Percentiles rank a stretch among this genome's conserved stretches.
Conservation (phyloP, 2,329 filamentous ascomycete species). For the Pseudocercospora macadamiae region DNA sequence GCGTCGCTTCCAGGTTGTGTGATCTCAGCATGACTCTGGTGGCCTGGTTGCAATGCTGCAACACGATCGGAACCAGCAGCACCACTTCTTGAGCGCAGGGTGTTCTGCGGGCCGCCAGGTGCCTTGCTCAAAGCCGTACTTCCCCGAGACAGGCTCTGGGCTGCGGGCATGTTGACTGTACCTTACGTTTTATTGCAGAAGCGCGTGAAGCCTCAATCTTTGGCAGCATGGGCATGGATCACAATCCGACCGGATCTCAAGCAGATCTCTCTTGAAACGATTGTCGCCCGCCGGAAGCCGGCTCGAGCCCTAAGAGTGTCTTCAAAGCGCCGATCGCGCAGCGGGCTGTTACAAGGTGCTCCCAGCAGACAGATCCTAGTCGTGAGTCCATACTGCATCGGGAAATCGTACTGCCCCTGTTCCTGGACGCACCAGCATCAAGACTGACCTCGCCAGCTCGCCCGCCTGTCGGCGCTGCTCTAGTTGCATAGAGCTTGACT, state of each 20-base stretch:
- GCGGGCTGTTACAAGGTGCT: not conserved
- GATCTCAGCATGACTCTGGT: conserved; percentile 4
- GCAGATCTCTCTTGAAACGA: not conserved
- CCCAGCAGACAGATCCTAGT: not conserved
- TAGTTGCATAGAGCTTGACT: conserved; percentile 8
- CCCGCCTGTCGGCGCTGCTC: not conserved
- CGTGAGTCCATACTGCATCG: conserved; percentile 1
- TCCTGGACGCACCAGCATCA: not conserved
- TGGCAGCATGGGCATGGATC: no score
- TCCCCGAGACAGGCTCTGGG: conserved; percentile 15
- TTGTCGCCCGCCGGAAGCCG: not conserved
- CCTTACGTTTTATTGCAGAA: not conserved
- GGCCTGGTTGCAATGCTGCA: not conserved
- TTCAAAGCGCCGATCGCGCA: not conserved
- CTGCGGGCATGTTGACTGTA: not conserved
- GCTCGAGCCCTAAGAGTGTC: conserved; percentile 5
- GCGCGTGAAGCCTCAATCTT: not conserved
- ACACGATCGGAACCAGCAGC: not conserved
- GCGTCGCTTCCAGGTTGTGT: no score
- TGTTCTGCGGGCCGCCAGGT: not conserved
- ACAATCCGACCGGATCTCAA: conserved; percentile 5
- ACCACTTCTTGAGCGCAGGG: not conserved
- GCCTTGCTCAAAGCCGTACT: not conserved
- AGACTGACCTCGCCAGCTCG: not conserved
- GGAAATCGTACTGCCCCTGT: conserved; percentile 12